Evolutionary conservation across 2,329 filamentous ascomycete genomes (phyloP), one percentile per base, ranked within the genome.

Genomic region (Paraconiothyrium sp.): DNA sequence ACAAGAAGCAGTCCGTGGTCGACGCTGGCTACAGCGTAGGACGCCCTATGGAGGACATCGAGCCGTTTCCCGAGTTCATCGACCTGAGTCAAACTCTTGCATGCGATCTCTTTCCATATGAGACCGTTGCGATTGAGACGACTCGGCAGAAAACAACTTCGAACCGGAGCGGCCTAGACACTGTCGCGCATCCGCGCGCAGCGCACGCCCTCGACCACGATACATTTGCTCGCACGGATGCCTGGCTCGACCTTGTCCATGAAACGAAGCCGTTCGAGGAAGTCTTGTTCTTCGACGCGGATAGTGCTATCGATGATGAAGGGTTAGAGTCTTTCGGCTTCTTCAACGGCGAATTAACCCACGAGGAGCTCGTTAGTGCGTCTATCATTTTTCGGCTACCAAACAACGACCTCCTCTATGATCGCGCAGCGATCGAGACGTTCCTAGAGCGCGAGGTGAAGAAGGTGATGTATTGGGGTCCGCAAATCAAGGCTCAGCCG

Each of bases 381-480:
- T n/a, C 22, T 20, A 20, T 34, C 9, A 22, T 54, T 11, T 30
- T 54, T 22, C 30, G 37, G 6, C 20, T 52, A 20, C n/a, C 49
- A 34, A 32, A 44, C 5, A 37, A 37, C 0, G 51, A 44, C 6
- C 20, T 43, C 16, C n/a, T 54, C 35, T 54, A 43, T 32, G 51
- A 54, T n/a, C 11, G 37, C 7, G 37, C 30, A 7, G 51, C 51
- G 37, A 5, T 54, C 14, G 37, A 44, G 13, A 27, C 9, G 3
- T 43, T 54, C n/a, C 9, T 43, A 3, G 24, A 32, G 22, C 22
- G 24, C 41, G 35, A 20, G 11, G 24, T 13, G 22, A 54, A 24
- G 37, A 43, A 22, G 10, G 51, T 43, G 22, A 3, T 54, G 14
- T 54, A 43, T 54, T 54, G 51, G 51, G 51, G 49, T 27, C 48